A percentile compares a stretch with the other conserved stretches of the same genome.
These are phyloP conservation scores for Tuber microsphaerosporum DNA, from an alignment of 495 filamentous ascomycete genomes.

Conservation along the genomic window DNA sequence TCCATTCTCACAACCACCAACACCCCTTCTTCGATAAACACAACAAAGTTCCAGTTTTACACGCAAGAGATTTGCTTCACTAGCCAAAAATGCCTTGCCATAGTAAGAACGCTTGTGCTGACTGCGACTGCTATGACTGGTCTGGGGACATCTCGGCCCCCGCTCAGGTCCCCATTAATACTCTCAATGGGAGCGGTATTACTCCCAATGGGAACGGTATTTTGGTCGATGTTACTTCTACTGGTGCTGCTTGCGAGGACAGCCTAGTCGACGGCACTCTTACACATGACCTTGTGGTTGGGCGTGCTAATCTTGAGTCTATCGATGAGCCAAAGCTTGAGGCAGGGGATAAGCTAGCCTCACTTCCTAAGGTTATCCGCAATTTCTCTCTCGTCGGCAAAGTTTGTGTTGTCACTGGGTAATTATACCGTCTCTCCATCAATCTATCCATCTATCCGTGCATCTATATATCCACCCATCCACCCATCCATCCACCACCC, in stretches of 20 bases:
- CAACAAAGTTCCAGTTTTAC: neutral
- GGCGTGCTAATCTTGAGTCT: neutral
- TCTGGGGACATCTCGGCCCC: neutral
- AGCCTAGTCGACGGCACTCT: neutral
- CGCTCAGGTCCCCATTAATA: neutral
- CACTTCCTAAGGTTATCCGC: conserved; percentile 53
- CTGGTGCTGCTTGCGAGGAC: neutral
- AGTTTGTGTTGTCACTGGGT: conserved; percentile 66
- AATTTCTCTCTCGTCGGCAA: conserved; percentile 60
- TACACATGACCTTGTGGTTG: neutral
- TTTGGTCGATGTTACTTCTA: neutral
- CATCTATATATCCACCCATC: neutral
- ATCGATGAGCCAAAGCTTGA: neutral
- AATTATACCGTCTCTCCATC: conserved; percentile 34
- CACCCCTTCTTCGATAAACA: neutral
- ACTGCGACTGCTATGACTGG: neutral
- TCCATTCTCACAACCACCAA: neutral
- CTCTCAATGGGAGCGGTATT: neutral
- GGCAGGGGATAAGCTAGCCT: neutral
- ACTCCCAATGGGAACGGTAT: neutral
- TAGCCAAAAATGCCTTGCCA: neutral
- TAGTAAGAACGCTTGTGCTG: neutral
- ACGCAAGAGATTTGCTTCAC: neutral
- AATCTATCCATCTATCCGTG: neutral
- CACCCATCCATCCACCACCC: neutral